Percentiles rank a stretch among this genome's conserved stretches.
phyloP scores from a whole-genome alignment of 495 filamentous ascomycete genomes.

The Chaetomium tenue region DNA sequence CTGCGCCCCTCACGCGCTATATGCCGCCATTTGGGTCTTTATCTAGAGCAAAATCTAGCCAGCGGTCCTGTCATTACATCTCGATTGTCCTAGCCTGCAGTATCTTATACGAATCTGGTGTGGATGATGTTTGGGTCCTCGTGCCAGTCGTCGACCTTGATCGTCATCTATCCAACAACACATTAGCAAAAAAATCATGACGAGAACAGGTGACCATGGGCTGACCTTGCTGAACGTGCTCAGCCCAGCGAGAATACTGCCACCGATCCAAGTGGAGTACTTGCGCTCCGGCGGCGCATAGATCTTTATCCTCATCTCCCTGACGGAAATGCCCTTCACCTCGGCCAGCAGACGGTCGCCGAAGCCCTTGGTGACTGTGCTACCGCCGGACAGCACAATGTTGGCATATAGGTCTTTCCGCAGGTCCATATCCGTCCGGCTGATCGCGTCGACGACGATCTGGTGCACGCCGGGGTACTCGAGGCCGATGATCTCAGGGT shows the following conservation, averaged over 20 bases:
- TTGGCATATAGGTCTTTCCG: conserved; percentile 92
- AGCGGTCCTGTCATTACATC: background rate
- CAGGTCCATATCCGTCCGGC: conserved; percentile 94
- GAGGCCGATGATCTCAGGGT: conserved; percentile 92
- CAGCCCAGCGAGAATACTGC: conserved; percentile 92
- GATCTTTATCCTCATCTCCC: conserved; percentile 99
- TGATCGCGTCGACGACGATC: conserved; percentile 95
- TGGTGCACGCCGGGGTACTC: conserved; percentile 98
- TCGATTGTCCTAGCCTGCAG: background rate
- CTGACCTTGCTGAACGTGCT: conserved; percentile 97
- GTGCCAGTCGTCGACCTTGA: conserved; percentile 98
- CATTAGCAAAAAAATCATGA: conserved; percentile 13
- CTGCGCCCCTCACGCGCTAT: background rate
- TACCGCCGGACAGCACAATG: conserved; percentile 94
- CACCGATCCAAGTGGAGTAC: conserved; percentile 98
- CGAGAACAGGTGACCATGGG: conserved; percentile 11
- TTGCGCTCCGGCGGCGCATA: conserved; percentile 96
- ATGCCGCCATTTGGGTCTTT: background rate
- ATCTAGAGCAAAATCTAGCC: background rate
- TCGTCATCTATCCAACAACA: conserved; percentile 78
- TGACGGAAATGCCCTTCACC: conserved; percentile 87
- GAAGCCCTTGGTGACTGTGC: conserved; percentile 83
- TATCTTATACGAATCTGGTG: conserved; percentile 79
- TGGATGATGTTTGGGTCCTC: conserved; percentile 99
- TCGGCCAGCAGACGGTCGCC: conserved; percentile 91